Conservation (phyloP, 495 filamentous ascomycete species). For the Lepidopterella palustris region DNA sequence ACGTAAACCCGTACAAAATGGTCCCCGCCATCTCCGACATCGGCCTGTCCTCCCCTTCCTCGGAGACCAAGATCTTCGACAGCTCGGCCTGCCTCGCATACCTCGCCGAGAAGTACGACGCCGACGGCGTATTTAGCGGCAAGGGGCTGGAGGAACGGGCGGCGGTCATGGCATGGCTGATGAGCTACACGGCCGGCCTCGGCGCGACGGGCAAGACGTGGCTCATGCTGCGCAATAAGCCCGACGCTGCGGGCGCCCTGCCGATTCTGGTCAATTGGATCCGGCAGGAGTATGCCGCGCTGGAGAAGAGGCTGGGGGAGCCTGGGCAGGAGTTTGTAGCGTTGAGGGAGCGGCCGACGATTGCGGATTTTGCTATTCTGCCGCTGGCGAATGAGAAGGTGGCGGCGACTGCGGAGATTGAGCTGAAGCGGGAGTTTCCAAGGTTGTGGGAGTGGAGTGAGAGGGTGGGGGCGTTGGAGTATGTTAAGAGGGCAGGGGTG, state of each 20-base stretch:
- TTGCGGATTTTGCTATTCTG: constrained; percentile 17
- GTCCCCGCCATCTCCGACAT: constrained; percentile 3
- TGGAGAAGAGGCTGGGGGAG: constrained; percentile 5
- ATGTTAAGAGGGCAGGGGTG: not conserved
- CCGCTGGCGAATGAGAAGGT: constrained; percentile 14
- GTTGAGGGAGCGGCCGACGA: constrained; percentile 8
- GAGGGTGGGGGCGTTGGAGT: not conserved
- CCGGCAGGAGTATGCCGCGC: constrained; percentile 6
- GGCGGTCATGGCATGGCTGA: constrained; percentile 8
- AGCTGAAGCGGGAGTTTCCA: constrained; percentile 6
- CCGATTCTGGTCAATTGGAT: not conserved
- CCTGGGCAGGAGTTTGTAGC: constrained; percentile 10
- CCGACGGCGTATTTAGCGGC: constrained; percentile 8
- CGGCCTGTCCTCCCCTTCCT: too few species aligned
- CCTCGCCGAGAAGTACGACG: constrained; percentile 14
- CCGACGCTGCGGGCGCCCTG: not conserved
- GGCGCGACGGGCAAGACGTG: constrained; percentile 14
- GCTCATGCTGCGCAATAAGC: constrained; percentile 6
- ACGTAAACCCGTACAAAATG: constrained; percentile 12
- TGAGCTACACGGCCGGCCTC: constrained; percentile 8
- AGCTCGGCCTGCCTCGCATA: constrained; percentile 13
- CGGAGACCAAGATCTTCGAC: constrained; percentile 9
- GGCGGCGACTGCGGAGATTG: constrained; percentile 8
- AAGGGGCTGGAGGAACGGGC: constrained; percentile 3
- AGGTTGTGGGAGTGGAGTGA: constrained; percentile 12